A percentile compares a stretch with the other conserved stretches of the same genome.
These are phyloP conservation scores for Parastagonospora nodorum DNA, from an alignment of 2,329 filamentous ascomycete species.

Conservation along the genomic window DNA sequence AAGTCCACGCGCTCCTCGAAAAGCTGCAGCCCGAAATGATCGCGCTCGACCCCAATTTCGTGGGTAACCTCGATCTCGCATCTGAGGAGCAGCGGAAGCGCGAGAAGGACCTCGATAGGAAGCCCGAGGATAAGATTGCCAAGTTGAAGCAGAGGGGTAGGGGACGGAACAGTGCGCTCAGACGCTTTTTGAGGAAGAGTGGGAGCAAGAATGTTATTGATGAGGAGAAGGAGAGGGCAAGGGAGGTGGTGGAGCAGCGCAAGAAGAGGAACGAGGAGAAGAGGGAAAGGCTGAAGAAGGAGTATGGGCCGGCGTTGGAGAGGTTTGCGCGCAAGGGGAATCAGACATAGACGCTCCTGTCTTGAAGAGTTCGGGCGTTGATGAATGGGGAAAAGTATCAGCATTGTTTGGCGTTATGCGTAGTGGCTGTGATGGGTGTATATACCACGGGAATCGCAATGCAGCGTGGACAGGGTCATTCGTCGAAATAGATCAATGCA, in stretches of 20 bases:
- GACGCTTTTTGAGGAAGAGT: constrained; percentile 90
- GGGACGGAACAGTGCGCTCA: constrained; percentile 86
- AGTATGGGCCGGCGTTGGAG: constrained; percentile 83
- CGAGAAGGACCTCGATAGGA: constrained; percentile 79
- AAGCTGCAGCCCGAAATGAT: constrained; percentile 98
- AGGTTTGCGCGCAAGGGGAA: constrained; percentile 76
- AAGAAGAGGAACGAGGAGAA: constrained; percentile 59
- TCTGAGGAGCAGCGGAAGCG: constrained; percentile 76
- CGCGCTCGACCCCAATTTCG: constrained; percentile 86
- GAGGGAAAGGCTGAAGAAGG: constrained; percentile 62
- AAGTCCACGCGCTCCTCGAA: constrained; percentile 88
- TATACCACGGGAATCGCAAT: neutral
- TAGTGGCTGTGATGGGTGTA: neutral
- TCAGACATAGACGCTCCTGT: neutral
- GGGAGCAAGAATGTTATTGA: constrained; percentile 93
- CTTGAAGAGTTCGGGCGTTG: neutral
- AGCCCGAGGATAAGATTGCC: constrained; percentile 63
- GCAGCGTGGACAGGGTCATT: no score
- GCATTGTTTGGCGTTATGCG: constrained; percentile 1
- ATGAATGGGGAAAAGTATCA: neutral
- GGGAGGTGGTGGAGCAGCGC: constrained; percentile 77
- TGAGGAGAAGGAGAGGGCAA: constrained; percentile 85
- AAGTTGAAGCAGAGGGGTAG: constrained; percentile 76
- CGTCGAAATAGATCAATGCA: no score
- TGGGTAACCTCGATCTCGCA: constrained; percentile 84